These are phyloP conservation scores for Carex arenaria DNA, from an alignment of 202 grass and related monocot species.

Conservation along the genomic window DNA sequence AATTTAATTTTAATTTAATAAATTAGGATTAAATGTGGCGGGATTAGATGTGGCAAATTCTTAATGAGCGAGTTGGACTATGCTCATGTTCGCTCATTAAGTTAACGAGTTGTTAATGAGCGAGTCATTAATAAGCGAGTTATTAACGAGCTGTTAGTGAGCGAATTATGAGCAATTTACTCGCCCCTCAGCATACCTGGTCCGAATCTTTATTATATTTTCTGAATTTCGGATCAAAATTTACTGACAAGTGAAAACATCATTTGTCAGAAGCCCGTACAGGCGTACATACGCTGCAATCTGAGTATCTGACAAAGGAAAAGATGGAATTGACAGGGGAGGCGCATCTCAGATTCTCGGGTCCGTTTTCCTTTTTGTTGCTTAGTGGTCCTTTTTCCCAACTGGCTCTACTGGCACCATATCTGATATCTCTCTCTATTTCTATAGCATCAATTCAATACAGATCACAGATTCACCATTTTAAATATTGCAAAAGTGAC, in stretches of 20 bases:
- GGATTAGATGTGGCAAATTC: no score
- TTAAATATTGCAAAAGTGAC: not conserved
- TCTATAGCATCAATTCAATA: not conserved
- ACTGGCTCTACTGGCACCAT: not conserved
- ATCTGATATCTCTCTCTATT: no score
- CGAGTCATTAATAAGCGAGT: no score
- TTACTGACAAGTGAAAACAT: not conserved
- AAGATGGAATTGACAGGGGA: slow-evolving; percentile 4
- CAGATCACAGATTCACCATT: slow-evolving; percentile 4
- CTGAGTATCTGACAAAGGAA: not conserved
- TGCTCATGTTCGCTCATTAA: no score
- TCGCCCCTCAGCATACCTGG: not conserved
- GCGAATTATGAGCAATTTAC: no score
- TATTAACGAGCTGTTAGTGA: no score
- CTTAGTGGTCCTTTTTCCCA: slow-evolving; percentile 1
- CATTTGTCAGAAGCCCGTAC: not conserved
- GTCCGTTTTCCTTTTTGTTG: slow-evolving; percentile 6
- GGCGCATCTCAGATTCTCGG: slow-evolving; percentile 5
- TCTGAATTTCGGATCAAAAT: not conserved
- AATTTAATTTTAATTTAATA: no score
- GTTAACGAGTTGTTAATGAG: no score
- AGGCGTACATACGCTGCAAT: not conserved
- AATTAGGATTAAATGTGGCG: no score
- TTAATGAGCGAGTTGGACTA: no score
- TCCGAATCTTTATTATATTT: not conserved